Conservation (phyloP, 2,329 filamentous ascomycete species). For the Scedosporium boydii region DNA sequence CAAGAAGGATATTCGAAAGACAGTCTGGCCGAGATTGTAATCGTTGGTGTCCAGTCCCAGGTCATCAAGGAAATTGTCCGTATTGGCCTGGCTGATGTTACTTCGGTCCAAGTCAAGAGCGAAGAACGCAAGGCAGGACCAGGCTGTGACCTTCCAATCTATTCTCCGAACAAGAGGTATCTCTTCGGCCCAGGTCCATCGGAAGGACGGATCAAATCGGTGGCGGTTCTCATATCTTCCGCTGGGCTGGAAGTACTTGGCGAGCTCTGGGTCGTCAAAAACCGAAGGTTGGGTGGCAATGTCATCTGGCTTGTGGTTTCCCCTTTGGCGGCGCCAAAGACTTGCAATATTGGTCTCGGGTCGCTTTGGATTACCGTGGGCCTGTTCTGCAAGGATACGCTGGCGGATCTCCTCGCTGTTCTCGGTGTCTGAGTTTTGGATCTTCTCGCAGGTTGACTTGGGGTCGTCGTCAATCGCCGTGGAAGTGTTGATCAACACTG, state of each 20-base stretch:
- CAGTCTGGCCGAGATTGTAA: slow-evolving; percentile 38
- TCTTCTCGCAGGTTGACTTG: not conserved
- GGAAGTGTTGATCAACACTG: not conserved
- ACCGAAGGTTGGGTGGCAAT: slow-evolving; percentile 33
- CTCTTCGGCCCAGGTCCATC: slow-evolving; percentile 25
- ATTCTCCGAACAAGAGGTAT: slow-evolving; percentile 18
- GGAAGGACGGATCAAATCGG: slow-evolving; percentile 21
- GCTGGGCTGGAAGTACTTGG: slow-evolving; percentile 22
- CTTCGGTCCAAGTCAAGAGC: slow-evolving; percentile 16
- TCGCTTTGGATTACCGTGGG: not conserved
- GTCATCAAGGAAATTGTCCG: slow-evolving; percentile 13
- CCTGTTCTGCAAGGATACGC: not conserved
- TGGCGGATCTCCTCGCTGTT: slow-evolving; percentile 1
- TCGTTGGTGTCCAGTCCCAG: slow-evolving; percentile 26
- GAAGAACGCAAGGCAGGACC: slow-evolving; percentile 15
- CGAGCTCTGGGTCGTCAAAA: slow-evolving; percentile 31
- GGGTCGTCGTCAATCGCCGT: not conserved
- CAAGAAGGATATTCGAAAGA: slow-evolving; percentile 38
- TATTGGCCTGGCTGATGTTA: slow-evolving; percentile 16
- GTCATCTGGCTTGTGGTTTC: slow-evolving; percentile 10
- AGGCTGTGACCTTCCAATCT: slow-evolving; percentile 16
- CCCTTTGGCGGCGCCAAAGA: not conserved
- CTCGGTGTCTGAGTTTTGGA: not conserved
- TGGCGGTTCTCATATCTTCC: slow-evolving; percentile 23
- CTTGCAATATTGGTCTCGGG: not conserved